Base-by-base conservation (phyloP, 169 alveolate species). In the Besnoitia besnoiti region DNA sequence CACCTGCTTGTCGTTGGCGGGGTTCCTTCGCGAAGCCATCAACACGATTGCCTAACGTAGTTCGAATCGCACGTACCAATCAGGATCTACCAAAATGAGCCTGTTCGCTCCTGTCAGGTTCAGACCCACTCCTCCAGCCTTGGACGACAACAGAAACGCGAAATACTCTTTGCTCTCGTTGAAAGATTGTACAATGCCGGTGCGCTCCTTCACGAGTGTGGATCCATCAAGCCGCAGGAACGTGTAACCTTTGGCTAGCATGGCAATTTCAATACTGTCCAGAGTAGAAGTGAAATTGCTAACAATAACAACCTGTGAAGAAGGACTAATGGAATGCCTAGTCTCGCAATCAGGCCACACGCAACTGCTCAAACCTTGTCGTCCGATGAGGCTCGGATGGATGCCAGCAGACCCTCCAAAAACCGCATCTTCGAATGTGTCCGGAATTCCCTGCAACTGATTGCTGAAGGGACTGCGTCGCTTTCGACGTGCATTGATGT, bases 1-100 rank as follows among this genome's bases (percentile, higher is more conserved):
- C 85, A 88, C 92, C 85, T 88, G 92, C 67, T 73, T 85, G 49
- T 88, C 92, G 85, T 88, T 88, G 24, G 92, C 92, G n/a, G 92
- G 92, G n/a, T 88, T 88, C 92, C 92, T 88, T 5, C 10, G n/a
- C 50, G 49, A 3, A 35, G 30, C 3, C 37, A 3, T 39, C 37
- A 37, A 5, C 35, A 0, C 0, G 30, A 27, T 14, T 77, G 40
- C 61, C 3, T 77, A 3, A 24, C 0, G 19, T 39, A 24, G 59
- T 40, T 12, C 4, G 87, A 39, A 27, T 39, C 59, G 4, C 87
- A 8, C 85, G 10, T 67, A 88, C 92, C 92, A 88, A 40, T 88
- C 92, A 16, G 92, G 92, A 46, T 88, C 92, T 44, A 88, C 8
- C 16, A 55, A 85, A n/a, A 88, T 35, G 16, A 88, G 85, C 30